These are phyloP conservation scores for Saccharum officinarum DNA, from an alignment of 176 grass and related monocot genomes.

Conservation along the genomic window DNA sequence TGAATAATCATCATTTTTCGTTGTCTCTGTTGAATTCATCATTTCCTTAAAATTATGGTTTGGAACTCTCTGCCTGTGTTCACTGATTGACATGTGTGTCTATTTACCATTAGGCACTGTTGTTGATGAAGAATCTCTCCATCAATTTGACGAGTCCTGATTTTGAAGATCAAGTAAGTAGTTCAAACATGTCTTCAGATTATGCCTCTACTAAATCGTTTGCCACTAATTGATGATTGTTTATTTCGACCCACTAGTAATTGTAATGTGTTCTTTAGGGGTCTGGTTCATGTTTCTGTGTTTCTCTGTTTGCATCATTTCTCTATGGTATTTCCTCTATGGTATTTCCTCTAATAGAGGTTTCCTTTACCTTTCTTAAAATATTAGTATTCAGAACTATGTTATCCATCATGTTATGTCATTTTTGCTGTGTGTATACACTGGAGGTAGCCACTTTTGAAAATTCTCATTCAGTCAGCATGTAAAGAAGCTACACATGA, in stretches of 20 bases:
- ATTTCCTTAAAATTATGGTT: constrained; percentile 3
- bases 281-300: constrained; percentile 9
- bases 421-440: constrained; percentile 4
- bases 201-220: constrained; percentile 25
- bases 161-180: constrained; percentile 98
- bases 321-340: background rate
- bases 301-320: background rate
- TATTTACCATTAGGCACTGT: constrained; percentile 63
- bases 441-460: constrained; percentile 27
- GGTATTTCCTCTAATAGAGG: background rate
- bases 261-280: constrained; percentile 17
- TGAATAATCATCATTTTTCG: constrained; percentile 21
- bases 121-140: constrained; percentile 96
- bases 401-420: background rate
- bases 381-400: constrained; percentile 1
- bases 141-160: constrained; percentile 94
- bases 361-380: constrained; percentile 19
- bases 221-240: background rate
- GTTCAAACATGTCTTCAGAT: constrained; percentile 23
- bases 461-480: background rate
- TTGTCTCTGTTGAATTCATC: constrained; percentile 27
- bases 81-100: constrained; percentile 13
- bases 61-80: constrained; percentile 19
- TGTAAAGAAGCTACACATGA: constrained; percentile 30
- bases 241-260: constrained; percentile 2